Conservation (phyloP, 2,329 filamentous ascomycete species). For the Colletotrichum melonis region DNA sequence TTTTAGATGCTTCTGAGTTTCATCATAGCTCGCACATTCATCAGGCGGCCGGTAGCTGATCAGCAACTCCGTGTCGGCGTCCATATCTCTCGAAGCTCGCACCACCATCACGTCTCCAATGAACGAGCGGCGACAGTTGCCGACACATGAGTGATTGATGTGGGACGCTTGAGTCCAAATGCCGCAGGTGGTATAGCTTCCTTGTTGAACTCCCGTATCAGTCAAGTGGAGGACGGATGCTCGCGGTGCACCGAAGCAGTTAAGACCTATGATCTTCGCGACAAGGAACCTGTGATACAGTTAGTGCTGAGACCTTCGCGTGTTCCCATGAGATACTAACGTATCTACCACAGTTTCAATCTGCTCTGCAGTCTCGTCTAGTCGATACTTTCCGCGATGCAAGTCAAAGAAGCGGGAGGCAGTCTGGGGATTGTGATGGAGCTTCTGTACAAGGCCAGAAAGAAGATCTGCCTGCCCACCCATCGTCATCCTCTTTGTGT, state of each 20-base stretch:
- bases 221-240: constrained; percentile 5
- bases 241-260: constrained; percentile 52
- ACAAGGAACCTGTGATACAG: constrained; percentile 55
- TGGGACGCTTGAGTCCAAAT: constrained; percentile 60
- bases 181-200: constrained; percentile 46
- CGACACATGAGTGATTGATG: constrained; percentile 64
- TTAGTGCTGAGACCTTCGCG: not conserved
- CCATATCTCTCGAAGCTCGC: constrained; percentile 56
- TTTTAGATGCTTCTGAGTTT: constrained; percentile 44
- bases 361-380: constrained; percentile 45
- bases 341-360: constrained; percentile 56
- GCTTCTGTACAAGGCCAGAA: constrained; percentile 54
- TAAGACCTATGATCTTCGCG: constrained; percentile 53
- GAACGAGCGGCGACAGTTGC: constrained; percentile 59
- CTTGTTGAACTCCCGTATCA: not conserved
- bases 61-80: constrained; percentile 56
- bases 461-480: constrained; percentile 56
- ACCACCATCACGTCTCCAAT: constrained; percentile 66
- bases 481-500: constrained; percentile 43
- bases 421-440: constrained; percentile 48
- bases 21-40: constrained; percentile 40
- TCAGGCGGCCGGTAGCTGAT: constrained; percentile 50
- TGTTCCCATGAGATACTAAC: constrained; percentile 40
- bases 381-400: constrained; percentile 39
- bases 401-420: constrained; percentile 7